Conservation (phyloP, 2,329 filamentous ascomycete species). For the Pseudocercospora pini-densiflorae region DNA sequence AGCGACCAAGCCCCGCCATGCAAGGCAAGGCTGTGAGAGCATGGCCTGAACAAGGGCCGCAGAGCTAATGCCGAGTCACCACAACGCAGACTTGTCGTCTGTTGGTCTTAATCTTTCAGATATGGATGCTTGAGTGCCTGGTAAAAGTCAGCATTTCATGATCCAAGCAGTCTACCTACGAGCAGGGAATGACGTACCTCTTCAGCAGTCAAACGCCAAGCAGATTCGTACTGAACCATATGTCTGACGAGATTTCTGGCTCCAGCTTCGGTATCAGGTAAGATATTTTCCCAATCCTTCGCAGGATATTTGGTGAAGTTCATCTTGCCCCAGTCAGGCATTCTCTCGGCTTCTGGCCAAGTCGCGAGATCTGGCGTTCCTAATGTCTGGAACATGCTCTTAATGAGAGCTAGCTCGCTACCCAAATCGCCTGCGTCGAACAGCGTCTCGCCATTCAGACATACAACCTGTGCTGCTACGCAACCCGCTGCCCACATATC, state of each 20-base stretch:
- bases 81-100: background rate
- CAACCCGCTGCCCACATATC: slow-evolving; percentile 92
- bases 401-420: slow-evolving; percentile 86
- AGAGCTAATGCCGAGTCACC: background rate
- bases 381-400: slow-evolving; percentile 89
- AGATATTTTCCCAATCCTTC: slow-evolving; percentile 69
- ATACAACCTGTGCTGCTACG: slow-evolving; percentile 76
- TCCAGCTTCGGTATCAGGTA: slow-evolving; percentile 63
- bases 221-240: slow-evolving; percentile 75
- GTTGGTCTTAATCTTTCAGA: background rate
- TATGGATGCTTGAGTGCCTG: background rate
- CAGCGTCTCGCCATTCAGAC: slow-evolving; percentile 62
- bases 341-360: slow-evolving; percentile 77
- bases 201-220: slow-evolving; percentile 67
- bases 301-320: slow-evolving; percentile 76
- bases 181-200: slow-evolving; percentile 51
- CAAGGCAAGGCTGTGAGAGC: background rate
- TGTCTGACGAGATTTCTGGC: slow-evolving; percentile 69
- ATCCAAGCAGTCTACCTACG: background rate
- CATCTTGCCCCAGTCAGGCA: slow-evolving; percentile 87
- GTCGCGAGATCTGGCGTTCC: slow-evolving; percentile 79
- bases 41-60: background rate
- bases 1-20: background rate
- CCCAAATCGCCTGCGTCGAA: slow-evolving; percentile 91
- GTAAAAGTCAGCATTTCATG: background rate